These are phyloP conservation scores for Torrubiellomyces zombiae DNA, from an alignment of 2,329 filamentous ascomycete genomes.

Conservation along the genomic window DNA sequence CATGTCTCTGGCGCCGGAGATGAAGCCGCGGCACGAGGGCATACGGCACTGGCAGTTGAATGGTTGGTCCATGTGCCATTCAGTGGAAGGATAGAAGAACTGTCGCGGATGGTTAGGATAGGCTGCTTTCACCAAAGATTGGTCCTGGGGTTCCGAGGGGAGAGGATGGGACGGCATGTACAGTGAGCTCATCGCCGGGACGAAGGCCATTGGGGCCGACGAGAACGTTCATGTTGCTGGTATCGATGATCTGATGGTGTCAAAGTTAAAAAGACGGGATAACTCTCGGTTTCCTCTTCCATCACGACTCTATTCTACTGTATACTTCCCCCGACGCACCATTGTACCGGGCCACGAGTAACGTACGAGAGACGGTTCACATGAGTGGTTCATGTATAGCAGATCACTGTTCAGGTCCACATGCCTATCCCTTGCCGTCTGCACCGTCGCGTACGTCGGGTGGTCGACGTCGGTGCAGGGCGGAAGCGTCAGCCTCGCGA, in stretches of 20 bases:
- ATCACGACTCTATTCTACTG: too few relatives aligned
- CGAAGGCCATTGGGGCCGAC: slow-evolving; percentile 38
- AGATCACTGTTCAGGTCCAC: slow-evolving; percentile 49
- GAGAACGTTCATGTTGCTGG: slow-evolving; percentile 35
- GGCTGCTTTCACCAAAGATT: too few relatives aligned
- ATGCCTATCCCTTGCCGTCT: slow-evolving; percentile 37
- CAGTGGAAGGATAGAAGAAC: slow-evolving; percentile 63
- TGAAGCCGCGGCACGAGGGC: slow-evolving; percentile 40
- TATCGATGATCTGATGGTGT: slow-evolving; percentile 39
- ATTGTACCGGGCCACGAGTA: background rate
- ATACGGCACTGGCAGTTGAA: slow-evolving; percentile 49
- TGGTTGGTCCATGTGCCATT: slow-evolving; percentile 58
- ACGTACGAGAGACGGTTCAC: slow-evolving; percentile 47
- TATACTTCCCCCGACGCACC: background rate
- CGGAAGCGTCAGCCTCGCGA: slow-evolving; percentile 49
- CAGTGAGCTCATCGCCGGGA: slow-evolving; percentile 41
- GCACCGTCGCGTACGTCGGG: slow-evolving; percentile 48
- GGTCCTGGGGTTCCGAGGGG: too few relatives aligned
- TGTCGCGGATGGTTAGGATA: slow-evolving; percentile 9
- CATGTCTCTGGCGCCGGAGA: slow-evolving; percentile 48
- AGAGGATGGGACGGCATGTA: slow-evolving; percentile 10
- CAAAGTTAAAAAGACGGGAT: background rate
- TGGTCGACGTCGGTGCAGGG: slow-evolving; percentile 37
- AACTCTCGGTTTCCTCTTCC: background rate
- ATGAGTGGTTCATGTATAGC: slow-evolving; percentile 53